Evolutionary conservation across 2,329 filamentous ascomycete species (phyloP).

Genomic region (Pseudogymnoascus sp.): DNA sequence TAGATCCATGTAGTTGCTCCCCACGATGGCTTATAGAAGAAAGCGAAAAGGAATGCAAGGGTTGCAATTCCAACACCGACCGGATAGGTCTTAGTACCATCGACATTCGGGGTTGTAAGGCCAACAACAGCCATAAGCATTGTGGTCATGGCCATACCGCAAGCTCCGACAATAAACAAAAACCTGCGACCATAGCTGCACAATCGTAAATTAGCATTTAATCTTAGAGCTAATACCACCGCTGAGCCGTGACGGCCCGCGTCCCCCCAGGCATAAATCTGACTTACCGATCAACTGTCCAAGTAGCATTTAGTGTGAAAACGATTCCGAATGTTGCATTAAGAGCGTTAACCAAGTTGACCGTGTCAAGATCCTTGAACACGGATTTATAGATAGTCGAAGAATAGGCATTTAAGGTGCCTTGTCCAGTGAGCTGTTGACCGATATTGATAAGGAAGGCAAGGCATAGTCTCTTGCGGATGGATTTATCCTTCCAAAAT

Average conservation of each 20-base stretch:
- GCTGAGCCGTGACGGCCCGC: background rate
- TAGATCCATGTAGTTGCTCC: conserved; percentile 63
- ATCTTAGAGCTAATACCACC: background rate
- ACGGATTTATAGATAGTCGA: conserved; percentile 64
- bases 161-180: conserved; percentile 57
- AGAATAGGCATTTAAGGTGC: conserved; percentile 62
- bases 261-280: background rate
- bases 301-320: conserved; percentile 63
- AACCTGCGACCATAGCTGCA: conserved; percentile 50
- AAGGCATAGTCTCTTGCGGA: conserved; percentile 57
- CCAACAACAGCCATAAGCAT: conserved; percentile 51
- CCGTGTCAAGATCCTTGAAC: conserved; percentile 49
- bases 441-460: conserved; percentile 60
- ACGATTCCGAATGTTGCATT: conserved; percentile 64
- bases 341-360: conserved; percentile 64
- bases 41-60: conserved; percentile 56
- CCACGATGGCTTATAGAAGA: conserved; percentile 62
- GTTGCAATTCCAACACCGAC: conserved; percentile 60
- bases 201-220: background rate
- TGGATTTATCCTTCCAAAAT: conserved; percentile 60
- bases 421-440: conserved; percentile 64
- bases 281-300: conserved; percentile 60
- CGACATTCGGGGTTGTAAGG: conserved; percentile 45
- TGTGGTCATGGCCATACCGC: conserved; percentile 63
- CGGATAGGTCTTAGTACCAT: conserved; percentile 45